Evolutionary conservation across 768 basidiomycete species (phyloP), one percentile per base, ranked within the genome.

Genomic region (Clitopilus hobsonii): DNA sequence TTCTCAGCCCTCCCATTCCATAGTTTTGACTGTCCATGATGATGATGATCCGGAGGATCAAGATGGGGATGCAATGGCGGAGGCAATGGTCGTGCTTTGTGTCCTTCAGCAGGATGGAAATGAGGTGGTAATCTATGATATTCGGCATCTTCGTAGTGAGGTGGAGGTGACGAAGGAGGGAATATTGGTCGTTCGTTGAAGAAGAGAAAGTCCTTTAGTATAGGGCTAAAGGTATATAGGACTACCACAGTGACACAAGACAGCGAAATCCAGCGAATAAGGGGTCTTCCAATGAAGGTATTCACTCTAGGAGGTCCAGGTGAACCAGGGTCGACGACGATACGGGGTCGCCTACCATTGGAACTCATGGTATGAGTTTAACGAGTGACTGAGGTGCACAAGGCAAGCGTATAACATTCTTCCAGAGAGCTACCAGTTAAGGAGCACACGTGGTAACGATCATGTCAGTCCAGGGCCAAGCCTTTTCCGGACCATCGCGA

Each of bases 1-100:
- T 71, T 71, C 6, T 74, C 67, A 2, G 85, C 83, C 28, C 84
- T 75, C 5, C 62, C 61, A 1, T 71, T 69, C 85, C 85, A 86
- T 29, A 61, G 51, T 10, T 51, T 56, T 24, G 50, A 41, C 6
- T 28, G 47, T 8, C 54, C 13, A 1, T 25, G 45, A 8, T 29
- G 45, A 32, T 36, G 3, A 36, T 36, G 32, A 36, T 36, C 32
- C 32, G 32, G 8, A n/a, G 32, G 13, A 36, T 25, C 18, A 24
- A 38, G 56, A 27, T 49, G 23, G 49, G 52, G 30, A 56, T 24
- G 47, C 28, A 23, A 36, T 52, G 59, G 58, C 1, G 56, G 51
- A 23, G 52, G 54, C 30, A 30, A 51, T 8, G 41, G 41, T 18
- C n/a, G n/a, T 20, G 14, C 41, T 45, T 23, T 45, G 22, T 26